Evolutionary conservation across 352 stramenopile species (phyloP), one percentile per base, ranked within the genome.

Genomic region (Phytophthora cactorum): DNA sequence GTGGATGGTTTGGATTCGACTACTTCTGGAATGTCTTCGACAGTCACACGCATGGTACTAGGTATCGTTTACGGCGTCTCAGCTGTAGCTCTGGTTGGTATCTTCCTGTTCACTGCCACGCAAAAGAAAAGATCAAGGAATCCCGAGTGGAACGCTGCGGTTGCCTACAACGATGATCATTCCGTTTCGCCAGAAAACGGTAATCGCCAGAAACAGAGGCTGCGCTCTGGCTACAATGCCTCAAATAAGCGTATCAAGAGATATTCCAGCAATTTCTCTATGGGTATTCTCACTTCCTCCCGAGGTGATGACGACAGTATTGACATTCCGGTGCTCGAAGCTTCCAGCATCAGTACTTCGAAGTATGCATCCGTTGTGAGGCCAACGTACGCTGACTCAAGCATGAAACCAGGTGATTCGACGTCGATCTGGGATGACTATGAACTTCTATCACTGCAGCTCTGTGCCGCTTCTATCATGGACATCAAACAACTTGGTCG

Each of bases 351-450:
- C 39, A 51, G 52, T 51, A 28, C 51, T 17, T 55, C 32, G 11
- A 51, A 55, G 25, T 50, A 52, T 27, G 43, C 54, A 57, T 28
- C 57, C 50, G 14, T 72, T 51, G 9, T 67, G 0, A n/a, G 41
- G 25, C 41, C 59, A 5, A 62, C 64, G 22, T 22, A 22, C 22
- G 22, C 22, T 22, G 22, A 22, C 22, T 22, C 22, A 22, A 22
- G 22, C 22, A 22, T 22, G 22, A 22, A 22, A 22, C 22, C 22
- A 22, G 22, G 22, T 22, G 22, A 22, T 22, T 22, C 22, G 22
- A 22, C 22, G 22, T 75, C 70, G 3, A 57, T 78, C 27, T 78
- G 70, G 70, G 69, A 67, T 22, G 72, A 79, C 53, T 59, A 63
- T 6, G 59, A 77, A 11, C 60, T 77, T 0, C 57, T 72, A 2